Percentiles rank a stretch among this genome's conserved stretches.
phyloP scores from a whole-genome alignment of 768 basidiomycete genomes.

The Kondoa malvinella region DNA sequence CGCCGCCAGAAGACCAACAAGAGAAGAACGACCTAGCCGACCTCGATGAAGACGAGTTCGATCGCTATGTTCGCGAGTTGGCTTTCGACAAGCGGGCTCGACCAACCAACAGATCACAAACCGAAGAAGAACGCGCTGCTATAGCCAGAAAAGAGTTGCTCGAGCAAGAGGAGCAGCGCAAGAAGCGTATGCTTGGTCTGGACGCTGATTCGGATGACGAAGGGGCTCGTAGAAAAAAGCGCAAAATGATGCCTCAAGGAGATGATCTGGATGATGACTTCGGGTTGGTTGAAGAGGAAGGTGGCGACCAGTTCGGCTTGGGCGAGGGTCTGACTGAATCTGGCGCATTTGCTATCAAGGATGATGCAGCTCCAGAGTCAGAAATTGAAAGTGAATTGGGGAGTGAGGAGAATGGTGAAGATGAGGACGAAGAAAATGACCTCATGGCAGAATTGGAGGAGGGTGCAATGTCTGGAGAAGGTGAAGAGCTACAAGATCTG shows the following conservation, averaged over 20 bases:
- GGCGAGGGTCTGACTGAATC: conserved; percentile 31
- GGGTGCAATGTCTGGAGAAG: conserved; percentile 32
- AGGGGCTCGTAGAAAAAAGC: conserved; percentile 40
- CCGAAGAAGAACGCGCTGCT: conserved; percentile 78
- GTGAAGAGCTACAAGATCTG: conserved; percentile 29
- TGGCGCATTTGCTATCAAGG: conserved; percentile 15
- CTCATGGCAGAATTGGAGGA: conserved; percentile 31
- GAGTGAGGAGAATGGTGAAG: conserved; percentile 36
- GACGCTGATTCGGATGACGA: conserved; percentile 45
- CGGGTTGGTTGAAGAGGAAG: conserved; percentile 22
- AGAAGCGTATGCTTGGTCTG: conserved; percentile 70
- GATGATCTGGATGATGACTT: conserved; percentile 89
- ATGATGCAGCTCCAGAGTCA: conserved; percentile 20
- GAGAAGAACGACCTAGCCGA: not conserved
- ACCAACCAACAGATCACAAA: conserved; percentile 87
- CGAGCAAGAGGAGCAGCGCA: conserved; percentile 60
- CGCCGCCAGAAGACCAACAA: not conserved
- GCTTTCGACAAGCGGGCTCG: conserved; percentile 86
- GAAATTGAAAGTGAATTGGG: conserved; percentile 23
- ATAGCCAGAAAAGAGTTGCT: conserved; percentile 75
- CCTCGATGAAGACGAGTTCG: conserved; percentile 50
- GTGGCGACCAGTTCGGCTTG: conserved; percentile 16
- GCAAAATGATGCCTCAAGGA: conserved; percentile 40
- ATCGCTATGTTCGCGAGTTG: conserved; percentile 76
- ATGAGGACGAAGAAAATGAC: conserved; percentile 32